A percentile compares a stretch with the other conserved stretches of the same genome.
phyloP scores from a whole-genome alignment of 2,329 filamentous ascomycete species.

The Colletotrichum sublineola region DNA sequence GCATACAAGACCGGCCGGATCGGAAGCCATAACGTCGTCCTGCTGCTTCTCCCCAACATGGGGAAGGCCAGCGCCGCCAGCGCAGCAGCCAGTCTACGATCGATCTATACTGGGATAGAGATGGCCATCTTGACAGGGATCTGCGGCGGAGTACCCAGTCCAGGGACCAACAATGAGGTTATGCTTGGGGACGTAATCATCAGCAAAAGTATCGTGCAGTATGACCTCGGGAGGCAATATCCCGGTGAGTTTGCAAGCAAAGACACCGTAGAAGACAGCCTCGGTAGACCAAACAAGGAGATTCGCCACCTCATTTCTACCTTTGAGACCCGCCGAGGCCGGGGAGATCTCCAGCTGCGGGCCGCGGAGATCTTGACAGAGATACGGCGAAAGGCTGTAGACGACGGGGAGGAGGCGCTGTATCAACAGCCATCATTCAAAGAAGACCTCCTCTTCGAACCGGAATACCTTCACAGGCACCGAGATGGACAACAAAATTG shows the following conservation, averaged over 20 bases:
- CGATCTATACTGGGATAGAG: conserved; percentile 52
- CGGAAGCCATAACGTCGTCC: conserved; percentile 46
- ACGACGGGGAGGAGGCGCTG: not conserved
- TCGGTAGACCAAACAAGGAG: conserved; percentile 48
- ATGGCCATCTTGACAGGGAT: conserved; percentile 48
- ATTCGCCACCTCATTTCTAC: conserved; percentile 47
- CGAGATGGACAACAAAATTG: conserved; percentile 17
- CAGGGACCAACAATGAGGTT: conserved; percentile 22
- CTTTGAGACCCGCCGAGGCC: conserved; percentile 35
- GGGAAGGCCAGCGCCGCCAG: conserved; percentile 49
- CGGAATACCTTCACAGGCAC: conserved; percentile 52
- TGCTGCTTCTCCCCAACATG: conserved; percentile 48
- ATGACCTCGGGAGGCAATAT: conserved; percentile 48
- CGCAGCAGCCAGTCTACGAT: conserved; percentile 47
- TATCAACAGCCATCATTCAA: conserved; percentile 47
- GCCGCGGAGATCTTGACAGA: not conserved
- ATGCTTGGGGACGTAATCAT: conserved; percentile 53
- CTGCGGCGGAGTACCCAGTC: not conserved
- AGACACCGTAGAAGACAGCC: conserved; percentile 46
- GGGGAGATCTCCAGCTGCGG: conserved; percentile 30
- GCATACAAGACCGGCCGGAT: conserved; percentile 49
- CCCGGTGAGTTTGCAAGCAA: conserved; percentile 46
- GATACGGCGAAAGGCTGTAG: conserved; percentile 4
- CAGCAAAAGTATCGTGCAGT: conserved; percentile 49
- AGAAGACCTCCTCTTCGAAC: conserved; percentile 49